Percentiles rank a stretch among this genome's conserved stretches.
Evolutionary conservation across 2,329 filamentous ascomycete species (phyloP).

Genomic region (Cytospora piceicola): DNA sequence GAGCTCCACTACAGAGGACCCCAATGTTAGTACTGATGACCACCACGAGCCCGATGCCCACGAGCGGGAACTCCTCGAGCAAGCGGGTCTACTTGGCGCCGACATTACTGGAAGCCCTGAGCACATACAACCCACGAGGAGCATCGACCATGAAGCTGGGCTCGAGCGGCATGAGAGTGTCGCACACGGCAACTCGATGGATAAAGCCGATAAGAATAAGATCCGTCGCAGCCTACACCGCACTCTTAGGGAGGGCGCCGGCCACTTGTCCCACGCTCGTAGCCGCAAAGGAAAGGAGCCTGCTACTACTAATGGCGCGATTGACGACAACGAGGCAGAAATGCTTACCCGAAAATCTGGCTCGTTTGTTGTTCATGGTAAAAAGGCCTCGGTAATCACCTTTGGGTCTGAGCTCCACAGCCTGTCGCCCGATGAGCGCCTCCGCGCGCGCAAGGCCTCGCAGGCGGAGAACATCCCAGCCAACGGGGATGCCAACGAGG

Average conservation of each 20-base stretch:
- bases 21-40: slow-evolving; percentile 39
- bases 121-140: slow-evolving; percentile 45
- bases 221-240: slow-evolving; percentile 86
- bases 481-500: slow-evolving; percentile 36
- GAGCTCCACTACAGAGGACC: slow-evolving; percentile 38
- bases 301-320: slow-evolving; percentile 56
- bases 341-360: slow-evolving; percentile 78
- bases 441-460: slow-evolving; percentile 63
- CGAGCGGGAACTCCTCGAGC: slow-evolving; percentile 69
- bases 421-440: slow-evolving; percentile 72
- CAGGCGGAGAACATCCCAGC: slow-evolving; percentile 36
- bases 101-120: slow-evolving; percentile 47
- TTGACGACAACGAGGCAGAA: slow-evolving; percentile 62
- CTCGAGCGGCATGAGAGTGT: slow-evolving; percentile 41
- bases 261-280: slow-evolving; percentile 67
- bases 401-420: slow-evolving; percentile 90
- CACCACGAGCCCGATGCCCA: slow-evolving; percentile 63
- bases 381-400: slow-evolving; percentile 97
- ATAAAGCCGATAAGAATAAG: slow-evolving; percentile 64
- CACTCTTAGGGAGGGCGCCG: slow-evolving; percentile 81
- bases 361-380: slow-evolving; percentile 95
- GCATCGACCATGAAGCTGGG: slow-evolving; percentile 48
- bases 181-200: slow-evolving; percentile 36
- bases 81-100: slow-evolving; percentile 65
- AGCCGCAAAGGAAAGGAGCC: slow-evolving; percentile 79